Evolutionary conservation across 805 yeast genomes (phyloP).

Genomic region (Wickerhamiella hasegawae): DNA sequence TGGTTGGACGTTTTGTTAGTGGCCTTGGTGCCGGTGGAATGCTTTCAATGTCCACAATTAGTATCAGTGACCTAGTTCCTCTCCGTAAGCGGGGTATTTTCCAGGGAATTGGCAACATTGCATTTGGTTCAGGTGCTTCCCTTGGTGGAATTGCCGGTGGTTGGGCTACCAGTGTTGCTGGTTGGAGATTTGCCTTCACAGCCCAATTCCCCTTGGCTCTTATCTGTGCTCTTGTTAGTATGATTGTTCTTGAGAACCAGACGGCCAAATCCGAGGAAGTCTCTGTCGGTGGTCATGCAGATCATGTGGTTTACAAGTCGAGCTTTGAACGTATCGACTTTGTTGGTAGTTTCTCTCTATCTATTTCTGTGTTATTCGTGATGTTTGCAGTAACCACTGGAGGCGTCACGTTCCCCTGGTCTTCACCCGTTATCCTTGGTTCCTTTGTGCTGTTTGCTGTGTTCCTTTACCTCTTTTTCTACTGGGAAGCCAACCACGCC

Average conservation of each 20-base stretch:
- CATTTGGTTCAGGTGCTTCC: constrained; percentile 63
- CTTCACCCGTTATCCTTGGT: constrained; percentile 26
- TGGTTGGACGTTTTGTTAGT: constrained; percentile 61
- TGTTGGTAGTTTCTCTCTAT: constrained; percentile 46
- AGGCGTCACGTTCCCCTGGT: constrained; percentile 37
- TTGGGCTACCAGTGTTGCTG: constrained; percentile 31
- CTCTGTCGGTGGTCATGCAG: constrained; percentile 6
- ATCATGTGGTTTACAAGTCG: constrained; percentile 23
- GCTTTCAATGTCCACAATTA: constrained; percentile 55
- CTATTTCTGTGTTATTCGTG: constrained; percentile 38
- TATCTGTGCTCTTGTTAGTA: constrained; percentile 24
- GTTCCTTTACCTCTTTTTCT: constrained; percentile 28
- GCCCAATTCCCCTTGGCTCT: constrained; percentile 27
- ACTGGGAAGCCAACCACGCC: constrained; percentile 36
- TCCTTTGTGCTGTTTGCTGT: constrained; percentile 23
- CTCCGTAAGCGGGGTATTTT: constrained; percentile 62
- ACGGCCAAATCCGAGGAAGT: constrained; percentile 18
- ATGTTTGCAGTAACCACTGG: constrained; percentile 53
- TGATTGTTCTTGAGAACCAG: constrained; percentile 9
- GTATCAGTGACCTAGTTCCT: constrained; percentile 63
- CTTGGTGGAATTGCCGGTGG: constrained; percentile 51
- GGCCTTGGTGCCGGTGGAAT: constrained; percentile 92
- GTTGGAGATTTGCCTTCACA: constrained; percentile 44
- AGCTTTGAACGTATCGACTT: constrained; percentile 49
- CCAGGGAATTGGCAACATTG: constrained; percentile 69